phyloP scores from a whole-genome alignment of 345 rosid species.

The Luvunga scandens region DNA sequence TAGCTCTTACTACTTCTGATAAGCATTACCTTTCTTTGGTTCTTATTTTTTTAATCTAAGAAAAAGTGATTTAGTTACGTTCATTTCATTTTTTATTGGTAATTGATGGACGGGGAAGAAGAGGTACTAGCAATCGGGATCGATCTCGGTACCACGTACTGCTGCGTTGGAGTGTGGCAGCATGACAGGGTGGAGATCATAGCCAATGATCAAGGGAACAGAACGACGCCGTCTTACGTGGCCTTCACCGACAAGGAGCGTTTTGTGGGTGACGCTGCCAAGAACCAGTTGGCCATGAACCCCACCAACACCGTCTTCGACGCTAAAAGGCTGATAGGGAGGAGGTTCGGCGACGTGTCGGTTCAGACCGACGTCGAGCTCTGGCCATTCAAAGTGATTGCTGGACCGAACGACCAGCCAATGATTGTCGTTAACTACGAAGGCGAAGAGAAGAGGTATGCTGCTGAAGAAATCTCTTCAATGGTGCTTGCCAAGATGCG shows the following conservation, averaged over 20 bases:
- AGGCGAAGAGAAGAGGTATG: no score
- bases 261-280: slow-evolving; percentile 51
- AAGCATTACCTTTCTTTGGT: no score
- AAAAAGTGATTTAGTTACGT: no score
- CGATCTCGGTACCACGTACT: slow-evolving; percentile 54
- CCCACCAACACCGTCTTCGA: slow-evolving; percentile 54
- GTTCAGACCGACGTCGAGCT: slow-evolving; percentile 55
- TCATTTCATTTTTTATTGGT: neutral
- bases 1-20: no score
- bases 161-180: slow-evolving; percentile 54
- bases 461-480: no score
- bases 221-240: slow-evolving; percentile 50
- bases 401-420: no score
- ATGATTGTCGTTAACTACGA: no score
- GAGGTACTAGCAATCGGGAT: slow-evolving; percentile 57
- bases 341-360: slow-evolving; percentile 47
- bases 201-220: slow-evolving; percentile 49
- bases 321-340: slow-evolving; percentile 58
- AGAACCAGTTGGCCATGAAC: slow-evolving; percentile 56
- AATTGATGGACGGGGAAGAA: slow-evolving; percentile 40
- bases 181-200: slow-evolving; percentile 54
- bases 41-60: no score
- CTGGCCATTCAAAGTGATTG: slow-evolving; percentile 66
- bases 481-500: no score
- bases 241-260: slow-evolving; percentile 46